Percentiles rank a stretch among this genome's conserved stretches.
These are phyloP conservation scores for Pholiota adiposa DNA, from an alignment of 1,284 basidiomycete genomes.

Conservation along the genomic window DNA sequence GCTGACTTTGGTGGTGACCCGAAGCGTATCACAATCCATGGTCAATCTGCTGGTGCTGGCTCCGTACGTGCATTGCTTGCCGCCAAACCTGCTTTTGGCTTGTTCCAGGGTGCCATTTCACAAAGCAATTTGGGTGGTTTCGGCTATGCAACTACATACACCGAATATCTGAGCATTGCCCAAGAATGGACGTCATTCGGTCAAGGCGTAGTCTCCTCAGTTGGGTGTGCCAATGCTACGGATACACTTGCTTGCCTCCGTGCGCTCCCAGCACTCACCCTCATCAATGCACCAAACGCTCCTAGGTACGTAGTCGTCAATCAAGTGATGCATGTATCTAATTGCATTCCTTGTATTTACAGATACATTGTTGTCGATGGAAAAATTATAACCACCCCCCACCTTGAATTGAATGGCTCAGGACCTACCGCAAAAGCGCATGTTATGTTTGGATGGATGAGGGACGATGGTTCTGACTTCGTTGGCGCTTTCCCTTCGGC, in stretches of 20 bases:
- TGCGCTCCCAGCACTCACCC: constrained; percentile 18
- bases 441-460: constrained; percentile 51
- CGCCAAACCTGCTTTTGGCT: constrained; percentile 45
- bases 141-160: constrained; percentile 40
- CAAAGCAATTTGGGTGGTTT: constrained; percentile 53
- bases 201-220: constrained; percentile 20
- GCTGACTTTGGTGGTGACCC: constrained; percentile 66
- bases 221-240: constrained; percentile 28
- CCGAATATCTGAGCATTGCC: constrained; percentile 31
- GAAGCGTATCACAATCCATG: constrained; percentile 55
- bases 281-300: constrained; percentile 26
- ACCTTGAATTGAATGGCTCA: constrained; percentile 42
- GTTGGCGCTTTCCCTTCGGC: constrained; percentile 29
- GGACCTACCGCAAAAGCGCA: constrained; percentile 46
- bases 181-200: constrained; percentile 27
- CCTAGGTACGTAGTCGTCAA: constrained; percentile 18
- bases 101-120: constrained; percentile 50
- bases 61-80: constrained; percentile 48
- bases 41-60: constrained; percentile 44
- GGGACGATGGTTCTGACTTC: constrained; percentile 43
- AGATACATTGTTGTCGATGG: constrained; percentile 53
- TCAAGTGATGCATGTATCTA: background rate
- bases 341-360: background rate
- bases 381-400: constrained; percentile 41
- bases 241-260: constrained; percentile 30